A percentile compares a stretch with the other conserved stretches of the same genome.
phyloP scores from a whole-genome alignment of 768 basidiomycete species.

The Tricholoma terreum region DNA sequence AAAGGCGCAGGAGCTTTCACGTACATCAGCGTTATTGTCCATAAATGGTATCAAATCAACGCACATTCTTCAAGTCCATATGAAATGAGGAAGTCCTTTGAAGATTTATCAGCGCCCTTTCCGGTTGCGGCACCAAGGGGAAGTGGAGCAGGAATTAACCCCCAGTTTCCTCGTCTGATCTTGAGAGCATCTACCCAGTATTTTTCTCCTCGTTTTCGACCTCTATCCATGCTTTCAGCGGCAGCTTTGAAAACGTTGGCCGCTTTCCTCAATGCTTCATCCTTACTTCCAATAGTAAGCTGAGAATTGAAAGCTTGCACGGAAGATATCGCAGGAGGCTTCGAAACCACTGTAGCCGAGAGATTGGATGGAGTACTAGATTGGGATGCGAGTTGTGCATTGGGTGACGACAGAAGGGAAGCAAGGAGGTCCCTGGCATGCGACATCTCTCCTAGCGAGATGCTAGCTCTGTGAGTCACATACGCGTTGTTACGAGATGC shows the following conservation, averaged over 20 bases:
- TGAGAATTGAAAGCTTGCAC: slow-evolving; percentile 73
- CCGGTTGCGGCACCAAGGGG: slow-evolving; percentile 67
- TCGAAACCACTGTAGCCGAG: slow-evolving; percentile 62
- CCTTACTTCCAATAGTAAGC: slow-evolving; percentile 73
- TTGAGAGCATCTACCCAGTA: slow-evolving; percentile 84
- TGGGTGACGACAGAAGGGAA: slow-evolving; percentile 43
- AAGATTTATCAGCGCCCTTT: slow-evolving; percentile 76
- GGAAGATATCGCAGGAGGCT: slow-evolving; percentile 62
- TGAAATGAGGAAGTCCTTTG: slow-evolving; percentile 77
- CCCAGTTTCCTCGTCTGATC: slow-evolving; percentile 76
- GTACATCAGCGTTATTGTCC: slow-evolving; percentile 2
- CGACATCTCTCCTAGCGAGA: slow-evolving; percentile 77
- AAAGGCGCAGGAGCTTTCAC: slow-evolving; percentile 59
- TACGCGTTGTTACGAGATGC: not conserved
- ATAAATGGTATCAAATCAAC: slow-evolving; percentile 23
- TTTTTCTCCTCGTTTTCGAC: slow-evolving; percentile 57
- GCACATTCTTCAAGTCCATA: slow-evolving; percentile 81
- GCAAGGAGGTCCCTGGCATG: slow-evolving; percentile 70
- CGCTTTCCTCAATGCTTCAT: slow-evolving; percentile 74
- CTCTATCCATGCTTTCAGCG: slow-evolving; percentile 64
- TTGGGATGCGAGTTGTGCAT: slow-evolving; percentile 4
- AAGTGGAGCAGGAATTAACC: slow-evolving; percentile 74
- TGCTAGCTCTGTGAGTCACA: slow-evolving; percentile 36
- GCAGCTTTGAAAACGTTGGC: slow-evolving; percentile 67
- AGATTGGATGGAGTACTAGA: slow-evolving; percentile 29